These are phyloP conservation scores for Tarenaya hassleriana DNA, from an alignment of 345 rosid genomes.

Conservation along the genomic window DNA sequence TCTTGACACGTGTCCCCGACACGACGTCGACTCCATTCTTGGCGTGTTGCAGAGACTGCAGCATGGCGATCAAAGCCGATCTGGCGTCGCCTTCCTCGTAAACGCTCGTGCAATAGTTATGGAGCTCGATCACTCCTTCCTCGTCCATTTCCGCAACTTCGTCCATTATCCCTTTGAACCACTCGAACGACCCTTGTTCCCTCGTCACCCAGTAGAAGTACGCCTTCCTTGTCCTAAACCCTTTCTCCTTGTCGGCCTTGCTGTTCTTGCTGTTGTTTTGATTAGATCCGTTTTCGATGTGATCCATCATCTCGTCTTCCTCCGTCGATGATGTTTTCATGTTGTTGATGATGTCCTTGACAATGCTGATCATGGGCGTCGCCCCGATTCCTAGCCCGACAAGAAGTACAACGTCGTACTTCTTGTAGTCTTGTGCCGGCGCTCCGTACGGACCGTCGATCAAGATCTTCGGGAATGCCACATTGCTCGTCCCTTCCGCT, in stretches of 20 bases:
- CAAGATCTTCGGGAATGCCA: slow-evolving; percentile 64
- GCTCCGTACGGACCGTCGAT: slow-evolving; percentile 92
- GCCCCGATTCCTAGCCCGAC: slow-evolving; percentile 94
- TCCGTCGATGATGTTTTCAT: slow-evolving; percentile 38
- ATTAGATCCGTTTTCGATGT: slow-evolving; percentile 22
- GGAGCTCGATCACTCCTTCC: slow-evolving; percentile 59
- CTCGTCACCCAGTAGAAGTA: slow-evolving; percentile 93
- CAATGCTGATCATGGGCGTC: slow-evolving; percentile 87
- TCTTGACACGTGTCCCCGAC: slow-evolving; percentile 72
- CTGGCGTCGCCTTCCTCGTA: slow-evolving; percentile 93
- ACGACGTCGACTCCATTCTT: slow-evolving; percentile 87
- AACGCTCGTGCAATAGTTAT: slow-evolving; percentile 88
- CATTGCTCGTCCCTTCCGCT: slow-evolving; percentile 49
- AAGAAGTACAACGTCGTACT: slow-evolving; percentile 73
- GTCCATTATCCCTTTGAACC: slow-evolving; percentile 92
- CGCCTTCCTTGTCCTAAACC: slow-evolving; percentile 61
- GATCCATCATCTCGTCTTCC: slow-evolving; percentile 19
- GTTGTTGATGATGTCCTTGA: slow-evolving; percentile 87
- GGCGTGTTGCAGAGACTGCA: slow-evolving; percentile 78
- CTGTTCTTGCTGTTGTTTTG: slow-evolving; percentile 26
- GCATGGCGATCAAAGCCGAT: slow-evolving; percentile 80
- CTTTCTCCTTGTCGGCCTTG: slow-evolving; percentile 18
- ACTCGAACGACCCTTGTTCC: slow-evolving; percentile 91
- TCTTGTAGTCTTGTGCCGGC: slow-evolving; percentile 90
- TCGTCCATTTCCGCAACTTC: slow-evolving; percentile 85